phyloP scores from a whole-genome alignment of 2,329 filamentous ascomycete genomes.

The Colletotrichum sp. region DNA sequence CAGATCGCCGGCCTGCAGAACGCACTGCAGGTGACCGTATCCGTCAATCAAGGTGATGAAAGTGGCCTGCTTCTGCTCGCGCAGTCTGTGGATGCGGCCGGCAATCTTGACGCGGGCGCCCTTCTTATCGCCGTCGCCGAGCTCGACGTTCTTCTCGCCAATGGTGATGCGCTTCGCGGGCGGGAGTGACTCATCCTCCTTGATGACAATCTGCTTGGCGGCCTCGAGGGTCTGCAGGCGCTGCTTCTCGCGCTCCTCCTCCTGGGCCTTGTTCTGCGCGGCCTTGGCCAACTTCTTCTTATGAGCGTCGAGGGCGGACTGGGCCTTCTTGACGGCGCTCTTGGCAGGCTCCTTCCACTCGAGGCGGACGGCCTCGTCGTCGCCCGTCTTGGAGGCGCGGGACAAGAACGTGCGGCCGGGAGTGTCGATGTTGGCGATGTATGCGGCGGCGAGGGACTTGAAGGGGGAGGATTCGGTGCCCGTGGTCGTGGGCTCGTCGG shows the following conservation, averaged over 20 bases:
- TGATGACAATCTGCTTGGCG: slow-evolving; percentile 75
- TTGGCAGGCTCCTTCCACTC: slow-evolving; percentile 85
- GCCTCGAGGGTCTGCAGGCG: slow-evolving; percentile 71
- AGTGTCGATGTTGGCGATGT: slow-evolving; percentile 70
- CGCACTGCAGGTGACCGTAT: slow-evolving; percentile 83
- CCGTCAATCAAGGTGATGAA: slow-evolving; percentile 90
- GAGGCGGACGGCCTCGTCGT: slow-evolving; percentile 67
- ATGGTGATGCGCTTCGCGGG: slow-evolving; percentile 78
- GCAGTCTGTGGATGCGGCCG: slow-evolving; percentile 82
- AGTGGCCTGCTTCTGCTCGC: slow-evolving; percentile 82
- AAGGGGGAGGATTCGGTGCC: slow-evolving; percentile 78
- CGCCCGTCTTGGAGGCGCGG: slow-evolving; percentile 71
- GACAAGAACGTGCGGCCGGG: slow-evolving; percentile 68
- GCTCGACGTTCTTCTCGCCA: slow-evolving; percentile 68
- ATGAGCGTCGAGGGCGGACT: slow-evolving; percentile 74
- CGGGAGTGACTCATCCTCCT: slow-evolving; percentile 75
- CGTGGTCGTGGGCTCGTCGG: slow-evolving; percentile 69
- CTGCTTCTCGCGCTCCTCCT: slow-evolving; percentile 70
- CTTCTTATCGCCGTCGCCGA: slow-evolving; percentile 62
- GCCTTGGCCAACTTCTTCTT: slow-evolving; percentile 87
- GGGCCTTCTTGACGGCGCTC: slow-evolving; percentile 84
- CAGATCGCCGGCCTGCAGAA: slow-evolving; percentile 77
- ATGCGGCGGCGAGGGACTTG: slow-evolving; percentile 81
- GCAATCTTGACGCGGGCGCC: slow-evolving; percentile 81
- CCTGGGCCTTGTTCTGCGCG: slow-evolving; percentile 72